phyloP scores from a whole-genome alignment of 2,329 filamentous ascomycete genomes.

The Graphium sp. region DNA sequence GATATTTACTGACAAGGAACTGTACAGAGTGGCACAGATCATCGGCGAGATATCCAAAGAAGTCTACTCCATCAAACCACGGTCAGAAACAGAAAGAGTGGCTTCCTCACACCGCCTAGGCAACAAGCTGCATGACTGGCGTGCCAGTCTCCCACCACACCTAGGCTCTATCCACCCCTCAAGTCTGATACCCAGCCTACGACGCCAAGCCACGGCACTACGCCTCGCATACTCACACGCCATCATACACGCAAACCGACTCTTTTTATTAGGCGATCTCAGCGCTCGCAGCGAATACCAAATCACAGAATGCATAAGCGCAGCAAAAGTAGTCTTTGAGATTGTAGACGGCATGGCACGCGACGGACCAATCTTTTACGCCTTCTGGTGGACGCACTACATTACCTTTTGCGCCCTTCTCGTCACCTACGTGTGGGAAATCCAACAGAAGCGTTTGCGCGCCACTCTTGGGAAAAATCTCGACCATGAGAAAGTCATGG shows the following conservation, averaged over 20 bases:
- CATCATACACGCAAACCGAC: slow-evolving; percentile 35
- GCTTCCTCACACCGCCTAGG: slow-evolving; percentile 19
- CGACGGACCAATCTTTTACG: slow-evolving; percentile 23
- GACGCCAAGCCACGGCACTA: slow-evolving; percentile 31
- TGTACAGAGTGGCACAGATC: slow-evolving; percentile 17
- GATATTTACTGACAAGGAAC: background rate
- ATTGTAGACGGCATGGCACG: slow-evolving; percentile 22
- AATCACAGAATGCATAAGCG: slow-evolving; percentile 25
- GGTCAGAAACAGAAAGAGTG: slow-evolving; percentile 17
- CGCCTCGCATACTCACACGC: slow-evolving; percentile 37
- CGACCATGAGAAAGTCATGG: slow-evolving; percentile 12
- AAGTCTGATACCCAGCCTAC: slow-evolving; percentile 25
- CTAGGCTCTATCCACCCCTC: slow-evolving; percentile 24
- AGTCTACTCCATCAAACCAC: slow-evolving; percentile 19
- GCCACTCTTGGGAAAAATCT: background rate
- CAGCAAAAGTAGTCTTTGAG: slow-evolving; percentile 25
- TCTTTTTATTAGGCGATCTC: slow-evolving; percentile 26
- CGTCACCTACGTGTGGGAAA: slow-evolving; percentile 35
- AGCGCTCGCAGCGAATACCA: slow-evolving; percentile 7
- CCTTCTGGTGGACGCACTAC: slow-evolving; percentile 36
- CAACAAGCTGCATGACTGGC: slow-evolving; percentile 20
- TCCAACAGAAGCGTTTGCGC: slow-evolving; percentile 18
- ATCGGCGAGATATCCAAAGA: slow-evolving; percentile 20
- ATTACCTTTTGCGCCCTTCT: slow-evolving; percentile 35
- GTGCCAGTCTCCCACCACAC: slow-evolving; percentile 20